phyloP scores from a whole-genome alignment of 169 alveolate species.

The Eimeria praecox region DNA sequence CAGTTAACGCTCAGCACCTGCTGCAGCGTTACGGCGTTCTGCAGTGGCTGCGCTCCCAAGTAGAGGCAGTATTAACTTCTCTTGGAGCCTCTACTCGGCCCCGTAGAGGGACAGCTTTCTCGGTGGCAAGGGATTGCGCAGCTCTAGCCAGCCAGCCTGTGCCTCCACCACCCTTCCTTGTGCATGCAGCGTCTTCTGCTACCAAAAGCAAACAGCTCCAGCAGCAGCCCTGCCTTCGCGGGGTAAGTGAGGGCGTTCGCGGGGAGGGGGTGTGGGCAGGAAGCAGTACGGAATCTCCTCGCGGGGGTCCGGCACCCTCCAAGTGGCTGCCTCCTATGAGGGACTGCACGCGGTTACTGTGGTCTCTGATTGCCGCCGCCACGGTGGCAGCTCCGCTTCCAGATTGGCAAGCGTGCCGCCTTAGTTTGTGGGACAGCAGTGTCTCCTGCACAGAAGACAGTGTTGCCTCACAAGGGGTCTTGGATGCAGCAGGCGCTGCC shows the following conservation, averaged over 20 bases:
- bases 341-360: slow-evolving; percentile 62
- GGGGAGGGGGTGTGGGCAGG: not conserved
- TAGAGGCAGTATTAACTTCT: slow-evolving; percentile 39
- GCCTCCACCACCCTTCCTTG: not conserved
- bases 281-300: not conserved
- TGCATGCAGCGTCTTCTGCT: not conserved
- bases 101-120: not conserved
- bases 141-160: not conserved
- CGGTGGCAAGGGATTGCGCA: not conserved
- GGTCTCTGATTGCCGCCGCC: slow-evolving; percentile 63
- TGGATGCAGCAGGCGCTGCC: not conserved
- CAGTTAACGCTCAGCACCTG: slow-evolving; percentile 67
- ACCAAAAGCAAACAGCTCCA: not conserved
- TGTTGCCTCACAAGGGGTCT: not conserved
- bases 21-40: slow-evolving; percentile 62
- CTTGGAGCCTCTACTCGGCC: not conserved
- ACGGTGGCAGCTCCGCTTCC: slow-evolving; percentile 54
- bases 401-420: not conserved
- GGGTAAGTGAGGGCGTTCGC: not conserved
- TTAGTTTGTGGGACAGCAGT: not conserved
- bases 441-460: not conserved
- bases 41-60: slow-evolving; percentile 59
- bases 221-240: not conserved
- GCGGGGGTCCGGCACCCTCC: not conserved
- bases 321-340: slow-evolving; percentile 56